Evolutionary conservation across 2,329 filamentous ascomycete species (phyloP), one percentile per base, ranked within the genome.

Genomic region (Xylariaceae sp.): DNA sequence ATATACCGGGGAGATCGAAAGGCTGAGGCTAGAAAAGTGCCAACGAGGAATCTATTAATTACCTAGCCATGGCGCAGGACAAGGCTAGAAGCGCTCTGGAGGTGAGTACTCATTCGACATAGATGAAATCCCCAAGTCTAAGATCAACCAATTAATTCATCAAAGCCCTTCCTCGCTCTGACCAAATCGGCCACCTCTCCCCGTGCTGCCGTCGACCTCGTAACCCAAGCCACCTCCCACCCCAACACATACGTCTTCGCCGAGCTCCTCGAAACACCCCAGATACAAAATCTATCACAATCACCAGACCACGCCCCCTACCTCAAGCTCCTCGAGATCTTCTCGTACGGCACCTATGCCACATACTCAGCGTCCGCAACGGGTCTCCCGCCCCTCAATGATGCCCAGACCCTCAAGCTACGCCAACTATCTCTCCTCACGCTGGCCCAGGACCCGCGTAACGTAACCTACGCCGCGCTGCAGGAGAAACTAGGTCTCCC

Each of bases 221-320:
- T 97, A 69, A 84, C 80, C 44, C 89, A 91, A 73, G 94, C 91
- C 58, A 97, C 91, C 49, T 91, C 90, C n/a, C 86, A 86, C 53
- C 84, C 88, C 31, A 89, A 91, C 72, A 95, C 91, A 61, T 99
- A 87, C 72, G 81, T 97, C 73, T 99, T 99, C 75, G 84, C 88
- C 62, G 92, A 97, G 74, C 85, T 99, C n/a, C 84, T 99, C 39
- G 80, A 88, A 64, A 84, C 85, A 1, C 84, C 88, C 0, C 84
- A 89, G 64, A 85, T 97, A 62, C 88, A 94, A 71, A 79, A 82
- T 9, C 84, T 97, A 44, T 76, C 77, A 40, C 70, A 83, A 40
- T 70, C 70, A 6, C 68, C 78, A 37, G 87, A 95, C 47, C 82
- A 86, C 65, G 74, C 78, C 1, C 63, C 74, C 3, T 74, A 89